Percentiles rank a stretch among this genome's conserved stretches.
These are phyloP conservation scores for Colletotrichum acutatum DNA, from an alignment of 2,329 filamentous ascomycete species.

Conservation along the genomic window DNA sequence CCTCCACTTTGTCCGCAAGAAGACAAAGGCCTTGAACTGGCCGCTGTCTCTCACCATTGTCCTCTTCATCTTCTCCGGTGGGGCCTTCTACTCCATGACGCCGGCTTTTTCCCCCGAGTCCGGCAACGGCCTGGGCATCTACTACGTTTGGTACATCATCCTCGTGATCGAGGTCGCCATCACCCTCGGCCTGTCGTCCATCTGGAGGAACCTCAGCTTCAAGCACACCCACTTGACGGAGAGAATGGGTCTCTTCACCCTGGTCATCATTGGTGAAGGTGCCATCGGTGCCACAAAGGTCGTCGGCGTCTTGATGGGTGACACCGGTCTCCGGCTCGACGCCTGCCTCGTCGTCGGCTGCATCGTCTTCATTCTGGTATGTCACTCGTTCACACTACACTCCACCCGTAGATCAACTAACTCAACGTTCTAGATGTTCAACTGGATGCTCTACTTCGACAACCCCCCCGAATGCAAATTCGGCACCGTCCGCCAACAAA, in stretches of 20 bases:
- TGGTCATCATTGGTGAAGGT: slow-evolving; percentile 70
- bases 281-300: slow-evolving; percentile 65
- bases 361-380: slow-evolving; percentile 36
- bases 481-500: slow-evolving; percentile 62
- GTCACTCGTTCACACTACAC: background rate
- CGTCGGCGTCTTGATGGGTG: slow-evolving; percentile 37
- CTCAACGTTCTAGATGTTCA: slow-evolving; percentile 42
- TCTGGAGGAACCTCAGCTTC: slow-evolving; percentile 62
- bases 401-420: background rate
- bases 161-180: slow-evolving; percentile 58
- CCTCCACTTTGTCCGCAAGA: slow-evolving; percentile 44
- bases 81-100: slow-evolving; percentile 40
- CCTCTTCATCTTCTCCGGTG: slow-evolving; percentile 45
- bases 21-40: slow-evolving; percentile 40
- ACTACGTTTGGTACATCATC: slow-evolving; percentile 61
- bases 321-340: slow-evolving; percentile 17
- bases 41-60: slow-evolving; percentile 44
- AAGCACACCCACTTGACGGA: slow-evolving; percentile 68
- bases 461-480: slow-evolving; percentile 61
- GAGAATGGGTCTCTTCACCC: slow-evolving; percentile 66
- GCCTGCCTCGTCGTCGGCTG: slow-evolving; percentile 13
- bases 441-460: slow-evolving; percentile 69
- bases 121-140: slow-evolving; percentile 44
- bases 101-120: slow-evolving; percentile 19
- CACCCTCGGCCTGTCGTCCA: slow-evolving; percentile 58